Evolutionary conservation across 2,329 filamentous ascomycete species (phyloP), one percentile per base, ranked within the genome.

Genomic region (Colletotrichum scovillei): DNA sequence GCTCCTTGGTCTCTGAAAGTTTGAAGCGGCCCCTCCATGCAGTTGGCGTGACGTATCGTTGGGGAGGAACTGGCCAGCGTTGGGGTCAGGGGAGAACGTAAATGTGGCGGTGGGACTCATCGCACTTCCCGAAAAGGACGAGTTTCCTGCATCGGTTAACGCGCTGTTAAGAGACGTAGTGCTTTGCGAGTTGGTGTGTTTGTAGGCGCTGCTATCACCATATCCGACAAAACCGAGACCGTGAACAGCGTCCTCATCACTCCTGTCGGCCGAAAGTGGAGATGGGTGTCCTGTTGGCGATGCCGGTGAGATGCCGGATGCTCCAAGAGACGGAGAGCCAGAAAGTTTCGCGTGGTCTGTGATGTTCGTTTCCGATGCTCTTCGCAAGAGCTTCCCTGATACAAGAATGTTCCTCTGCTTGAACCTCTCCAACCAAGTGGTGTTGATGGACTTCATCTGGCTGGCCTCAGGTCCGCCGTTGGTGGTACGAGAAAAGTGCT

Each of bases 401-500:
- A 78, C 52, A 3, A 82, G 85, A 68, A 90, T 84, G 81, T 97
- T 93, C 84, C 96, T 98, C 80, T 95, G 91, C 86, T 98, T 98
- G 87, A 98, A 98, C 81, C 97, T 97, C 79, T 98, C 95, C 42
- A 98, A 88, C 95, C 96, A 98, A 76, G 88, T 92, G 35, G 90
- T 86, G 76, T 90, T 97, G 76, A 94, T 89, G 62, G 90, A 89
- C 78, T 93, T 94, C 69, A 93, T 83, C 63, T 94, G 90, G 75
- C 88, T 91, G 4, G 91, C 89, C 70, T 91, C 91, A 30, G 91
- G 83, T 55, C 84, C 92, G 42, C 92, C 93, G 28, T 90, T 93
- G 53, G 89, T 92, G 24, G 71, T 68, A n/a, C 64, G 63, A 14
- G 94, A 92, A 81, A 98, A 98, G 75, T 95, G 92, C 63, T 89